A percentile compares a stretch with the other conserved stretches of the same genome.
Conservation (phyloP, 2,329 filamentous ascomycete genomes). For the Hypocrella siamensis region DNA sequence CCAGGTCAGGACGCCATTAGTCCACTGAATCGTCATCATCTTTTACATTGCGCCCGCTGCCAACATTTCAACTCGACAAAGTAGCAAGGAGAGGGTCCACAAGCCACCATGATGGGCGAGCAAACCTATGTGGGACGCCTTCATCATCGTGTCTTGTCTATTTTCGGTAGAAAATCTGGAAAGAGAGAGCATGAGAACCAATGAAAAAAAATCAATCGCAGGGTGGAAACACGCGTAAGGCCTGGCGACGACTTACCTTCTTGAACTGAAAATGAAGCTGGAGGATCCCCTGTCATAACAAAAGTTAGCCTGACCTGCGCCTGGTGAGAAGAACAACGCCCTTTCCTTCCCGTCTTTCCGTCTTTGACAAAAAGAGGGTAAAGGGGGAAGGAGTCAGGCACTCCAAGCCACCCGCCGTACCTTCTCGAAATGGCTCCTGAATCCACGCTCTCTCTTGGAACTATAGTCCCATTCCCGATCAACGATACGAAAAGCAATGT, state of each 20-base stretch:
- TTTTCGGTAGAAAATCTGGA: conserved; percentile 7
- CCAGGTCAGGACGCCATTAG: no score
- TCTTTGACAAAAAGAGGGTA: conserved; percentile 1
- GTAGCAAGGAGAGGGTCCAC: no score
- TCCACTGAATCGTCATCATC: no score
- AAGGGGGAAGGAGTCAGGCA: conserved; percentile 5
- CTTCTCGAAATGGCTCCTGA: conserved; percentile 95
- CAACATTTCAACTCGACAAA: no score
- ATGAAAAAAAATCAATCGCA: no score
- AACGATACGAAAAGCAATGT: conserved; percentile 92
- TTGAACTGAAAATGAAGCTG: conserved; percentile 98
- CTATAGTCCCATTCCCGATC: conserved; percentile 99
- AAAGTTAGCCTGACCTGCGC: no score
- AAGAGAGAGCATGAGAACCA: neutral
- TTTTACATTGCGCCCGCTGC: no score
- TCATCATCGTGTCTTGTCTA: no score
- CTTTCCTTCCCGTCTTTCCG: no score
- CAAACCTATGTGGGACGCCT: no score
- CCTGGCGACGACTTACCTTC: conserved; percentile 42
- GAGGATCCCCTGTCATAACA: conserved; percentile 40
- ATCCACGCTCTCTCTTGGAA: conserved; percentile 84
- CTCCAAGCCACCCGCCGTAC: conserved; percentile 31
- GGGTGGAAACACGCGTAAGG: neutral
- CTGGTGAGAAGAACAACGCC: no score
- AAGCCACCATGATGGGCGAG: no score